Percentiles rank a stretch among this genome's conserved stretches.
These are phyloP conservation scores for Plasmopara muralis DNA, from an alignment of 352 stramenopile genomes.

Conservation along the genomic window DNA sequence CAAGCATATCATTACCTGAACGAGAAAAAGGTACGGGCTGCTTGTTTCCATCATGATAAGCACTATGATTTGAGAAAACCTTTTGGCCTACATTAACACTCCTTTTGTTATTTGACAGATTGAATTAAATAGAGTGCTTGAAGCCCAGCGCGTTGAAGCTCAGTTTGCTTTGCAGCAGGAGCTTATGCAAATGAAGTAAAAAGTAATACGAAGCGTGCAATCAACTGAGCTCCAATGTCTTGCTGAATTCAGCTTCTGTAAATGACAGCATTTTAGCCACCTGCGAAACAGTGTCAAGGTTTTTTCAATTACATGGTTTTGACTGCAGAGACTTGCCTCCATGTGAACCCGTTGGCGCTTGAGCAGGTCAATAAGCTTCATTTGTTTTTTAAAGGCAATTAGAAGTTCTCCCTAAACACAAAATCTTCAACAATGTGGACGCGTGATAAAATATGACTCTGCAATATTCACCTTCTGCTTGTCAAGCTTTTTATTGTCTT, in stretches of 20 bases:
- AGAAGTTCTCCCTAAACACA: conserved; percentile 48
- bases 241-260: conserved; percentile 78
- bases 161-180: conserved; percentile 61
- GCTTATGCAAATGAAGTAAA: conserved; percentile 45
- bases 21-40: conserved; percentile 62
- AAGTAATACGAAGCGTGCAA: background rate
- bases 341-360: conserved; percentile 83
- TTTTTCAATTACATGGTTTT: background rate
- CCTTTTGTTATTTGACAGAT: conserved; percentile 31
- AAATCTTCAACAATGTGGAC: background rate
- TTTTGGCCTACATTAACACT: background rate
- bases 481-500: conserved; percentile 69
- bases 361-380: conserved; percentile 83
- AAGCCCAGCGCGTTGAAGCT: conserved; percentile 65
- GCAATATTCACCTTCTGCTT: conserved; percentile 64
- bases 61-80: background rate
- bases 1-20: conserved; percentile 76
- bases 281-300: conserved; percentile 23
- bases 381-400: conserved; percentile 79
- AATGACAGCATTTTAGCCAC: conserved; percentile 83
- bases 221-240: conserved; percentile 60
- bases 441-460: background rate
- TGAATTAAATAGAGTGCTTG: conserved; percentile 61
- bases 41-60: background rate
- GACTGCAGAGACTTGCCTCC: conserved; percentile 34